These are phyloP conservation scores for Marasmius sp. DNA, from an alignment of 1,284 basidiomycete species.

Conservation along the genomic window DNA sequence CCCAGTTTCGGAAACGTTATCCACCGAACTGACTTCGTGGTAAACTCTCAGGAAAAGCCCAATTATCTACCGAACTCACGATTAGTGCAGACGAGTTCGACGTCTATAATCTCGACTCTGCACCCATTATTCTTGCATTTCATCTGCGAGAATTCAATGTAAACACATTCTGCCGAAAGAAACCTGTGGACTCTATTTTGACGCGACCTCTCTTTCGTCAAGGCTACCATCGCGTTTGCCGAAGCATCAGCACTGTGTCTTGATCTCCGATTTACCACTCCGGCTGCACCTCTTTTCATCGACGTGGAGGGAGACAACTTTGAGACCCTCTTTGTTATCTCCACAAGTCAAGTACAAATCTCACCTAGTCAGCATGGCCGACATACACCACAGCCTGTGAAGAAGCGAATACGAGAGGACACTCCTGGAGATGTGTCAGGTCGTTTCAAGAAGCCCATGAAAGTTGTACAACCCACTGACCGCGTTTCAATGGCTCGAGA, in stretches of 20 bases:
- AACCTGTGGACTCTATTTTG: slow-evolving; percentile 19
- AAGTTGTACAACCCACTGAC: slow-evolving; percentile 53
- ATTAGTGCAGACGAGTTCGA: slow-evolving; percentile 79
- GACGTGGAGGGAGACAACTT: slow-evolving; percentile 64
- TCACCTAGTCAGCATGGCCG: slow-evolving; percentile 25
- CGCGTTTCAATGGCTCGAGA: slow-evolving; percentile 22
- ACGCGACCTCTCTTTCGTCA: slow-evolving; percentile 8
- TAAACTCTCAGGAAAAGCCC: slow-evolving; percentile 47
- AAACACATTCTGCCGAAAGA: background rate
- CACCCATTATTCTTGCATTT: slow-evolving; percentile 69
- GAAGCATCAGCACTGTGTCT: slow-evolving; percentile 64
- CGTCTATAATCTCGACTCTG: slow-evolving; percentile 58
- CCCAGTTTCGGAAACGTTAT: background rate
- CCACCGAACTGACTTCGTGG: background rate
- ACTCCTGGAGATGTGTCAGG: slow-evolving; percentile 28
- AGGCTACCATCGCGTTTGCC: slow-evolving; percentile 78
- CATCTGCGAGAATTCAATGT: slow-evolving; percentile 83
- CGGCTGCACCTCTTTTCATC: slow-evolving; percentile 70
- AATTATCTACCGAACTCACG: slow-evolving; percentile 70
- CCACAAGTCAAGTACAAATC: slow-evolving; percentile 62
- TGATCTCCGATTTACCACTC: slow-evolving; percentile 72
- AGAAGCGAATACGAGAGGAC: slow-evolving; percentile 45
- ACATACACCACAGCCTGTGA: slow-evolving; percentile 20
- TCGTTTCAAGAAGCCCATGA: slow-evolving; percentile 54
- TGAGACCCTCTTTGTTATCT: slow-evolving; percentile 70